Base-by-base conservation (phyloP, 2,329 filamentous ascomycete species). In the Pseudogymnoascus sp. region DNA sequence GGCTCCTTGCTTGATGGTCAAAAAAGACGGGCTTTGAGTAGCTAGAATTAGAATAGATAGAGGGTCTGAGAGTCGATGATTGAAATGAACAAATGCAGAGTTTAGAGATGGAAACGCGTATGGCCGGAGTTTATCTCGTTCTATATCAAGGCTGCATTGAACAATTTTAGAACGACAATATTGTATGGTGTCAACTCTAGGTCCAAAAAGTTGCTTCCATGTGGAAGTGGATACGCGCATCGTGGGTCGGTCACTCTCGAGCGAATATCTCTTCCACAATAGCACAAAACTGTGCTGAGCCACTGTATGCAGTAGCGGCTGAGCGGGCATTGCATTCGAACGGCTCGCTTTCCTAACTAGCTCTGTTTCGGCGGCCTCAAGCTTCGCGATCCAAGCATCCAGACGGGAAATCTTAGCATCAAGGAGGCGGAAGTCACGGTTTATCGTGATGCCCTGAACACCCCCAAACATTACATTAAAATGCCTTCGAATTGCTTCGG, bases 61-160 rank as follows among this genome's bases (percentile, higher is more conserved):
- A 6, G 42, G 42, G 42, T 26, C 93, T 3, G 91, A 91, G 1
- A 96, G 89, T 73, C 96, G 92, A 71, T 96, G 88, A 72, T 97
- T 96, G 80, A 97, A 97, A 72, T 97, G 93, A 65, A 97, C 90
- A 70, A 97, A 97, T 0, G 93, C 93, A 0, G 92, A 96, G 71
- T 89, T 96, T 90, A 96, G 93, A 50, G 91, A 77, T 0, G 92
- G 91, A 66, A 90, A 97, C 3, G 88, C 85, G 67, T 96, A 91
- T 0, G 88, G 87, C 61, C 93, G 81, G 61, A 86, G 81, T 73
- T 97, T 92, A 68, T 97, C 93, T 47, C 86, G 79, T 69, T 96
- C 91, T 60, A 97, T 96, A 72, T 97, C 91, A 62, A 91, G 72
- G 69, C 97, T 97, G 35, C 96, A 78, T 21, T 89, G 85, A 14